Evolutionary conservation across 2,329 filamentous ascomycete species (phyloP), one percentile per base, ranked within the genome.

Genomic region (Trichophyton schoenleinii): DNA sequence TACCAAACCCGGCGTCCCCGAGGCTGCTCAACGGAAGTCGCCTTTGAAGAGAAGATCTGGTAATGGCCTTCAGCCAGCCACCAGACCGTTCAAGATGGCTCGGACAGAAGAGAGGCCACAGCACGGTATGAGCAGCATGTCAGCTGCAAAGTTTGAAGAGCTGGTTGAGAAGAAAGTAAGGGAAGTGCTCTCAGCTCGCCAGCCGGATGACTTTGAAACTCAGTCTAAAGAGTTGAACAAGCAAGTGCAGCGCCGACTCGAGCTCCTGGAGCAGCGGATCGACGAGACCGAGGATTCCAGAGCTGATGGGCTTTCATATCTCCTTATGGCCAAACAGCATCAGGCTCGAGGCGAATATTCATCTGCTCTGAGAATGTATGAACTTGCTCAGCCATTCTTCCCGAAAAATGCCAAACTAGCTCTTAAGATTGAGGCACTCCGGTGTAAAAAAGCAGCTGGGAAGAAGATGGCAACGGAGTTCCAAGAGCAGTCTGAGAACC

Each of bases 321-420:
- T 97, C 38, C 79, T 96, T n/a, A 90, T 94, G 80, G 92, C 90
- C 0, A 88, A 94, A 66, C 91, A 96, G 71, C 88, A 95, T 69
- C 91, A 91, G 70, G 89, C 90, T 59, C 81, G 84, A 3, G 90
- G 90, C 1, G 89, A 96, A 66, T 85, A 95, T 59, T 78, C 78
- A 2, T 88, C 83, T 38, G 90, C 91, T 0, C 75, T 97, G 63
- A 85, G 84, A 67, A 92, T 94, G 84, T 96, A 95, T 70, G 87
- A 92, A 71, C 78, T 89, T 65, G 92, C 92, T 0, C 75, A 90
- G 59, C 87, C 89, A 0, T 94, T 84, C 73, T 97, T 97, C 68
- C 91, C 91, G 0, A 86, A 85, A 0, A 94, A 96, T 70, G 81
- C 84, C 57, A 96, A 92, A 74, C 78, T 87, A n/a, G 75, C 75